Conservation (phyloP, 352 stramenopile genomes). For the Phytophthora hybrid region DNA sequence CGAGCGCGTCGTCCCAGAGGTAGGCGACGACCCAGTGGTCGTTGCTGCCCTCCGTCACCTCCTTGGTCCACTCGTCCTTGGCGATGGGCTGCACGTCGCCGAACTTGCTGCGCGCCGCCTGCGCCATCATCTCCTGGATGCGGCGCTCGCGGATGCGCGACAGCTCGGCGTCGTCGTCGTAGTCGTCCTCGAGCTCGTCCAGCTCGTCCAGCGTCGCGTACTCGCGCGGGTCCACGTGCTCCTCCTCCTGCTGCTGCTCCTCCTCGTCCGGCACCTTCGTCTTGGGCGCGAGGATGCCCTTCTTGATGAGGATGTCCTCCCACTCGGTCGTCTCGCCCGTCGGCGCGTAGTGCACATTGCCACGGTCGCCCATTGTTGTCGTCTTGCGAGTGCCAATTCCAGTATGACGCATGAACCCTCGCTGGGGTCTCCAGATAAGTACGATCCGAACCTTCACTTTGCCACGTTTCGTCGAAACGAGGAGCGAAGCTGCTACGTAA, state of each 20-base stretch:
- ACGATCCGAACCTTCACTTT: neutral
- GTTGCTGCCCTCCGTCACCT: conserved; percentile 92
- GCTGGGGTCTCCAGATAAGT: neutral
- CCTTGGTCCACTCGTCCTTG: conserved; percentile 94
- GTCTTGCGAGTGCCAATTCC: neutral
- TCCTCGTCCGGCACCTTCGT: conserved; percentile 87
- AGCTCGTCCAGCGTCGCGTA: conserved; percentile 87
- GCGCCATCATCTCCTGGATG: conserved; percentile 89
- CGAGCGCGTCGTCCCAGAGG: conserved; percentile 88
- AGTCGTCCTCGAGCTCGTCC: conserved; percentile 90
- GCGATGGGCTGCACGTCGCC: conserved; percentile 91
- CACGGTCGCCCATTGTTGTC: conserved; percentile 71
- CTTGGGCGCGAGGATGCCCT: conserved; percentile 89
- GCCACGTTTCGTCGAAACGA: conserved; percentile 15
- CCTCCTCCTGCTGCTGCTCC: conserved; percentile 73
- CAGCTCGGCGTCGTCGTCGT: conserved; percentile 85
- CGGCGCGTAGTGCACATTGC: conserved; percentile 86
- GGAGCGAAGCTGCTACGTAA: neutral
- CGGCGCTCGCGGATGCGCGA: conserved; percentile 83
- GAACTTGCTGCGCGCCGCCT: conserved; percentile 87
- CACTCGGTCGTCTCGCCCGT: conserved; percentile 92
- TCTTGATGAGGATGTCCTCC: conserved; percentile 92
- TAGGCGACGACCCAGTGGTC: conserved; percentile 92
- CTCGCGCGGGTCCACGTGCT: conserved; percentile 71
- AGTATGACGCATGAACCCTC: conserved; percentile 1